Evolutionary conservation across 768 basidiomycete species (phyloP).

Genomic region (Suillus subluteus): DNA sequence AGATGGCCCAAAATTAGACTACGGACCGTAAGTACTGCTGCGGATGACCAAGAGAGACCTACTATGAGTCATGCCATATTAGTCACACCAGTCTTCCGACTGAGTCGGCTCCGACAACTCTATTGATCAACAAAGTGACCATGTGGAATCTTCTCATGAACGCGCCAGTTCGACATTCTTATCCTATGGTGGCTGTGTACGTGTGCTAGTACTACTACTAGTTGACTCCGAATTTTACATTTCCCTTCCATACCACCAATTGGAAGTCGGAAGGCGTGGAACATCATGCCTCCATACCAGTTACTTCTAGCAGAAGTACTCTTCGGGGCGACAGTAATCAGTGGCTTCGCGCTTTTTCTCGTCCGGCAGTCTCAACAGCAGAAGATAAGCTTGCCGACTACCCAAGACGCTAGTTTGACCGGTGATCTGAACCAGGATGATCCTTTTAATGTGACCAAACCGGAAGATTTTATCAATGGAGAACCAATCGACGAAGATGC

Average conservation of each 20-base stretch:
- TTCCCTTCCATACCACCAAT: not conserved
- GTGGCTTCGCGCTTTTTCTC: constrained; percentile 46
- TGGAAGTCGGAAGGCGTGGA: not conserved
- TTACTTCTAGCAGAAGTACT: constrained; percentile 55
- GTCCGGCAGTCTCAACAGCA: constrained; percentile 44
- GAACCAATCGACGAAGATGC: constrained; percentile 60
- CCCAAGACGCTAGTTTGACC: constrained; percentile 22
- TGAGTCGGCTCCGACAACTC: too few relatives aligned
- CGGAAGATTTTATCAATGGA: constrained; percentile 71
- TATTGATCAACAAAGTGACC: too few relatives aligned
- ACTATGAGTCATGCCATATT: too few relatives aligned
- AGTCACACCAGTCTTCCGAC: too few relatives aligned
- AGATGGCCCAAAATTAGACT: too few relatives aligned
- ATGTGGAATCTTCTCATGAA: too few relatives aligned
- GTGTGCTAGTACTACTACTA: not conserved
- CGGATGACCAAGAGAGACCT: too few relatives aligned
- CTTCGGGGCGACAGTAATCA: constrained; percentile 45
- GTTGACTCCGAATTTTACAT: not conserved
- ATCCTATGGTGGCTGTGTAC: not conserved
- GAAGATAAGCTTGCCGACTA: constrained; percentile 53
- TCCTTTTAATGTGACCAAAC: constrained; percentile 73
- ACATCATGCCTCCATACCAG: constrained; percentile 62
- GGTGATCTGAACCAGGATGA: constrained; percentile 41
- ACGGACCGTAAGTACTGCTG: too few relatives aligned
- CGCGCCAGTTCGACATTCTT: not conserved